Percentiles rank a stretch among this genome's conserved stretches.
Conservation (phyloP, 352 stramenopile species). For the Globisporangium apiculatum region DNA sequence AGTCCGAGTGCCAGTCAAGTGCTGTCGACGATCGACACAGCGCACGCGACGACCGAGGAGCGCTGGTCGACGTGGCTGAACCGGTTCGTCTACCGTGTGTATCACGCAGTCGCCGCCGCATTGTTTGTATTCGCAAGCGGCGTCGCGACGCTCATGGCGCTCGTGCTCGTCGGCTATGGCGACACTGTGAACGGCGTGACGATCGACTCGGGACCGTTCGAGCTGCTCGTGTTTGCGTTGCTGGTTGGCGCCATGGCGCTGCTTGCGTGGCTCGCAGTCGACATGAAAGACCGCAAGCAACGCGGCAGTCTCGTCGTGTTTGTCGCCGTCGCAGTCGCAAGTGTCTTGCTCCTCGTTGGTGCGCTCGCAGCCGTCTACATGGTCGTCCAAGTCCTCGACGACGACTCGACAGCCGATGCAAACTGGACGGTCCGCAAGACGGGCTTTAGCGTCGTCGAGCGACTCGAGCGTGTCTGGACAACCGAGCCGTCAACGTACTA, state of each 20-base stretch:
- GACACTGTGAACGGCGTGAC: conserved; percentile 43
- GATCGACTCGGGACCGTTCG: conserved; percentile 36
- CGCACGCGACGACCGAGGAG: conserved; percentile 62
- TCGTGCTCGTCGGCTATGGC: conserved; percentile 44
- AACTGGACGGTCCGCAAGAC: conserved; percentile 76
- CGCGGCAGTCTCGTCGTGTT: conserved; percentile 24
- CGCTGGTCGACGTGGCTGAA: conserved; percentile 67
- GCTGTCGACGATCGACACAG: conserved; percentile 35
- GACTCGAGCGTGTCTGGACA: conserved; percentile 42
- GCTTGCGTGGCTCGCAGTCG: conserved; percentile 42
- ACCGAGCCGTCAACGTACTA: conserved; percentile 30
- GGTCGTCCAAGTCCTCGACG: conserved; percentile 38
- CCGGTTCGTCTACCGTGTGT: conserved; percentile 35
- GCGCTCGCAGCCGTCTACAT: conserved; percentile 52
- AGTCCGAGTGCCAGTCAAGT: not conserved
- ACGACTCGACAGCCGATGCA: conserved; percentile 24
- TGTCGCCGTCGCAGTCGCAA: conserved; percentile 28
- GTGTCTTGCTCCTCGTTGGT: conserved; percentile 30
- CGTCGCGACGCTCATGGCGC: conserved; percentile 41
- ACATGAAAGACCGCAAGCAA: conserved; percentile 33
- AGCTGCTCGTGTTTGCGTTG: conserved; percentile 29
- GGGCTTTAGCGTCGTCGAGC: conserved; percentile 48
- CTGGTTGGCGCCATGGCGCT: conserved; percentile 28
- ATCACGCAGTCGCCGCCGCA: conserved; percentile 17
- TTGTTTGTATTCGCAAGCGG: conserved; percentile 42